These are phyloP conservation scores for Paramecium sexaurelia DNA, from an alignment of 73 alveolate genomes.

Conservation along the genomic window DNA sequence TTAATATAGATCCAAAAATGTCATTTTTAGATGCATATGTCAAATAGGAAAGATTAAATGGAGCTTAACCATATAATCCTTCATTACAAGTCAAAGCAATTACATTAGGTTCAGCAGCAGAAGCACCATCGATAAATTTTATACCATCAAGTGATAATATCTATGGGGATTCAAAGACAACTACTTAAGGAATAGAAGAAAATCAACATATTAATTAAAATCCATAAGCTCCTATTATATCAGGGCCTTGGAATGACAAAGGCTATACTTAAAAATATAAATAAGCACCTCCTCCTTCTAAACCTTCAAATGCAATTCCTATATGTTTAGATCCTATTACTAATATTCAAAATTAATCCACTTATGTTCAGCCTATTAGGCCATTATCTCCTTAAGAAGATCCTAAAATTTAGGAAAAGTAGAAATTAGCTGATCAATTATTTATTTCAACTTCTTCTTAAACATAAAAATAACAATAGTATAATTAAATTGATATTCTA, in stretches of 20 bases:
- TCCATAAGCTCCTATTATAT: neutral
- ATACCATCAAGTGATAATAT: neutral
- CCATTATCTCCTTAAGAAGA: slow-evolving; percentile 2
- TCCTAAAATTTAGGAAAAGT: slow-evolving; percentile 39
- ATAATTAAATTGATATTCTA: neutral
- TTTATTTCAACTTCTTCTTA: neutral
- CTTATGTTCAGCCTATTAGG: neutral
- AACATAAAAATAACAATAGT: neutral
- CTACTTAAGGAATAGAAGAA: slow-evolving; percentile 18
- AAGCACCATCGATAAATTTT: neutral
- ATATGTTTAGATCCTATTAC: neutral
- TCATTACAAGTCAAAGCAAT: slow-evolving; percentile 54
- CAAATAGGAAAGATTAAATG: slow-evolving; percentile 5
- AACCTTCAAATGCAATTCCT: neutral
- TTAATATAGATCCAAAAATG: slow-evolving; percentile 50
- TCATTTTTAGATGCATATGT: slow-evolving; percentile 51
- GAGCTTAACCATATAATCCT: slow-evolving; percentile 52
- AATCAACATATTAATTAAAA: neutral
- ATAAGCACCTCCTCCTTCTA: neutral
- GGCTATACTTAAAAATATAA: neutral
- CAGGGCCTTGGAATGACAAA: slow-evolving; percentile 22
- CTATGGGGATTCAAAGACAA: neutral
- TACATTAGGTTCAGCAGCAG: slow-evolving; percentile 32
- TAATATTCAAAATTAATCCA: neutral
- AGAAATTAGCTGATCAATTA: slow-evolving; percentile 37